Conservation (phyloP, 352 stramenopile genomes). For the Globisporangium paddicum region DNA sequence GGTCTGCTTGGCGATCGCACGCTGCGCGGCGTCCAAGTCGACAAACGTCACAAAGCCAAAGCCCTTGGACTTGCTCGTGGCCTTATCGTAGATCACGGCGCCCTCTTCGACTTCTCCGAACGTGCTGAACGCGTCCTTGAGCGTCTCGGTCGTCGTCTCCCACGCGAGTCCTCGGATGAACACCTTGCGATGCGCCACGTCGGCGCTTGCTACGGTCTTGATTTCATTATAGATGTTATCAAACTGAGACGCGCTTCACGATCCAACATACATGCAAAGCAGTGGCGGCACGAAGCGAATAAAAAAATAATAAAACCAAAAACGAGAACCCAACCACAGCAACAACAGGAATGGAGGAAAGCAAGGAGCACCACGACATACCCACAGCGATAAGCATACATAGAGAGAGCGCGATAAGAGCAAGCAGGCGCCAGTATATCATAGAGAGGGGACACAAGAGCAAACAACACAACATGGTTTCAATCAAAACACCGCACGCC, state of each 20-base stretch:
- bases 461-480: background rate
- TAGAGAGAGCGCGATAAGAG: conserved; percentile 4
- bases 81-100: conserved; percentile 59
- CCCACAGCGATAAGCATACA: conserved; percentile 3
- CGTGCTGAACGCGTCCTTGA: conserved; percentile 39
- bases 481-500: conserved; percentile 7
- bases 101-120: conserved; percentile 64
- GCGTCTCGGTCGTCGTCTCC: conserved; percentile 43
- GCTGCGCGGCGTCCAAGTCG: conserved; percentile 54
- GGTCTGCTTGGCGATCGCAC: conserved; percentile 37
- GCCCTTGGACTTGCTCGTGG: conserved; percentile 51
- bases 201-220: conserved; percentile 43
- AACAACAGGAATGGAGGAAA: background rate
- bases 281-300: background rate
- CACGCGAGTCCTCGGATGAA: conserved; percentile 62
- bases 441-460: background rate
- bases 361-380: background rate
- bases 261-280: conserved; percentile 3
- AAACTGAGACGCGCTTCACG: conserved; percentile 50
- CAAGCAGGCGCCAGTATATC: background rate
- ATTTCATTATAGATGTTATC: conserved; percentile 54
- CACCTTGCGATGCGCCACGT: conserved; percentile 64
- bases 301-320: background rate
- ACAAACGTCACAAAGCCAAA: conserved; percentile 68
- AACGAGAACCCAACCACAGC: background rate